Evolutionary conservation across 108 stramenopile genomes (phyloP), one percentile per base, ranked within the genome.

Genomic region (Cyclotella baltica): DNA sequence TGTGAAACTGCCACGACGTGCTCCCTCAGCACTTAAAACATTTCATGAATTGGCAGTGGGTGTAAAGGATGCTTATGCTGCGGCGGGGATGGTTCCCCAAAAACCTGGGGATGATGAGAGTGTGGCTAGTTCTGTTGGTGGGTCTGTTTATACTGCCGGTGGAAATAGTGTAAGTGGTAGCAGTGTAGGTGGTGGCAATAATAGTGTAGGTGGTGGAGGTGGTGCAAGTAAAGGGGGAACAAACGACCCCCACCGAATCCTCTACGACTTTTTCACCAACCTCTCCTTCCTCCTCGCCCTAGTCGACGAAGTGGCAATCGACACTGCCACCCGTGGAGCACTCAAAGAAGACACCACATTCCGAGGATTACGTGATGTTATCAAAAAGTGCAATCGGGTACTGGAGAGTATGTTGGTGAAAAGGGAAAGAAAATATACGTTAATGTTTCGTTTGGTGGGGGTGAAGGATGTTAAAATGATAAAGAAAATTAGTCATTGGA

Each of bases 1-100:
- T 29, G 86, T 87, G 40, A 95, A 91, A 59, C 67, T 95, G 55
- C 94, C 94, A 3, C 81, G 94, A 18, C 85, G 92, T 36, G 94
- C 94, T 8, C 94, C 94, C 4, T 82, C 77, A 22, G 92, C 92
- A 20, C 73, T 95, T 18, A 95, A 95, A 56, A 81, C 87, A 23
- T 95, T 95, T 85, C 94, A 95, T 68, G 94, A 95, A 62, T 78
- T 95, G 55, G 94, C 94, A 0, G 90, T 95, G 51, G 94, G 89
- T 35, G 67, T 95, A 19, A 95, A 93, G 85, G 94, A 95, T 82
- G 94, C 94, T 57, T 95, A 90, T 72, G 87, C 83, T 27, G 94
- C 94, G 1, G 89, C 84, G 50, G 94, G 92, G 38, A 78, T 80
- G 43, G 87, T 88, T 3, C 92, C 92, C 4, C 63, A 37, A 15